A percentile compares a stretch with the other conserved stretches of the same genome.
These are phyloP conservation scores for Fusarium concolor DNA, from an alignment of 2,329 filamentous ascomycete species.

Conservation along the genomic window DNA sequence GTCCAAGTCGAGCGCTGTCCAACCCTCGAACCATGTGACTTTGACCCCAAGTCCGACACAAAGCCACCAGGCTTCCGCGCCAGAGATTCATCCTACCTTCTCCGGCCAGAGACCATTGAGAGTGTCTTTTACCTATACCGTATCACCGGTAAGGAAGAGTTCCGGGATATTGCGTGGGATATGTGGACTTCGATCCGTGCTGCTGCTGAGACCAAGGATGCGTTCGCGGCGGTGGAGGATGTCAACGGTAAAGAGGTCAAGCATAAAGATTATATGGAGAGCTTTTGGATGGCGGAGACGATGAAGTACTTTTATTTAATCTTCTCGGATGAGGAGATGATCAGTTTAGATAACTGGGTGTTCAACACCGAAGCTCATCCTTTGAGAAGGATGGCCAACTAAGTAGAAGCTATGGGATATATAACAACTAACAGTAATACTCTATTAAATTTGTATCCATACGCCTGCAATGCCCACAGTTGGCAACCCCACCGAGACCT, in stretches of 20 bases:
- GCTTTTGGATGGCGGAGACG: constrained; percentile 79
- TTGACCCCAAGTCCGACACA: constrained; percentile 10
- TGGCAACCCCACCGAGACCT: no score
- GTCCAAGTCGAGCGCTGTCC: constrained; percentile 60
- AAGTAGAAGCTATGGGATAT: no score
- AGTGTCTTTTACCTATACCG: constrained; percentile 83
- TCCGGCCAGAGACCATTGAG: constrained; percentile 73
- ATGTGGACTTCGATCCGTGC: constrained; percentile 76
- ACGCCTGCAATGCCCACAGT: no score
- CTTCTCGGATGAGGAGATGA: constrained; percentile 71
- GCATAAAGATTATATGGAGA: constrained; percentile 72
- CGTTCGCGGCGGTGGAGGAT: constrained; percentile 73
- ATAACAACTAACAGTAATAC: no score
- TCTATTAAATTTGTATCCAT: no score
- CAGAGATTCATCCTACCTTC: constrained; percentile 30
- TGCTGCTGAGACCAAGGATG: constrained; percentile 69
- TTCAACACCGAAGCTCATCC: constrained; percentile 68
- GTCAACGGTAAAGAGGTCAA: constrained; percentile 64
- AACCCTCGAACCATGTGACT: constrained; percentile 41
- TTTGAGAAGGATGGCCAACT: constrained; percentile 40
- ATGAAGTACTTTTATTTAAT: constrained; percentile 81
- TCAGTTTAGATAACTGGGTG: constrained; percentile 77
- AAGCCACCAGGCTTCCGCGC: constrained; percentile 35
- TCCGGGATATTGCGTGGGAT: constrained; percentile 76
- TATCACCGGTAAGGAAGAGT: constrained; percentile 74